Conservation (phyloP, 768 basidiomycete genomes). For the Tulasnella sp. region DNA sequence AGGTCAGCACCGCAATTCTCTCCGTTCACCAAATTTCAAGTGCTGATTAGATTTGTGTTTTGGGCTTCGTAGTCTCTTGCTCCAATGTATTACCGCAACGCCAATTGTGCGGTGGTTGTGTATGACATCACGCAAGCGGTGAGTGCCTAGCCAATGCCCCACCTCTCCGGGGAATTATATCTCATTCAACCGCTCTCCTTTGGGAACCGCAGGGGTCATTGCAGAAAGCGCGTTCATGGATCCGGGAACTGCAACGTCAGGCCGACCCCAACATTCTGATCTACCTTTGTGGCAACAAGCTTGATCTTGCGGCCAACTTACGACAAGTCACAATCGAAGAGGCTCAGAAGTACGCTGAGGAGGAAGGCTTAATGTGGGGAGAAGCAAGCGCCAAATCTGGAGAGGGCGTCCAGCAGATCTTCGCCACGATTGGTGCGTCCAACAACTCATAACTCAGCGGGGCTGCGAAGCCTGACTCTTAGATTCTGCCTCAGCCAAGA, state of each 20-base stretch:
- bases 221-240: slow-evolving; percentile 95
- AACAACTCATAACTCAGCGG: neutral
- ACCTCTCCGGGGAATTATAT: neutral
- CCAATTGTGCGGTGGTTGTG: slow-evolving; percentile 88
- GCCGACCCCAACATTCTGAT: slow-evolving; percentile 96
- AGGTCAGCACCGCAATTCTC: slow-evolving; percentile 37
- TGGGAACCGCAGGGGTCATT: slow-evolving; percentile 50
- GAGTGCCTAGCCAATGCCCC: neutral
- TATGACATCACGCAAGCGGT: slow-evolving; percentile 88
- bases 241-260: slow-evolving; percentile 92
- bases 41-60: neutral
- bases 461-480: neutral
- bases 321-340: slow-evolving; percentile 82
- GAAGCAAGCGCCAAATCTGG: slow-evolving; percentile 89
- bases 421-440: slow-evolving; percentile 72
- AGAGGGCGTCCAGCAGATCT: slow-evolving; percentile 78
- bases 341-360: slow-evolving; percentile 85
- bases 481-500: slow-evolving; percentile 53
- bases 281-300: slow-evolving; percentile 92
- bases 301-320: slow-evolving; percentile 66
- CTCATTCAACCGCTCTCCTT: neutral
- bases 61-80: slow-evolving; percentile 41
- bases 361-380: slow-evolving; percentile 88
- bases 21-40: neutral
- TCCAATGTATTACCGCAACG: slow-evolving; percentile 95